Conservation (phyloP, 495 filamentous ascomycete species). For the Trichocladium uniseriatum region DNA sequence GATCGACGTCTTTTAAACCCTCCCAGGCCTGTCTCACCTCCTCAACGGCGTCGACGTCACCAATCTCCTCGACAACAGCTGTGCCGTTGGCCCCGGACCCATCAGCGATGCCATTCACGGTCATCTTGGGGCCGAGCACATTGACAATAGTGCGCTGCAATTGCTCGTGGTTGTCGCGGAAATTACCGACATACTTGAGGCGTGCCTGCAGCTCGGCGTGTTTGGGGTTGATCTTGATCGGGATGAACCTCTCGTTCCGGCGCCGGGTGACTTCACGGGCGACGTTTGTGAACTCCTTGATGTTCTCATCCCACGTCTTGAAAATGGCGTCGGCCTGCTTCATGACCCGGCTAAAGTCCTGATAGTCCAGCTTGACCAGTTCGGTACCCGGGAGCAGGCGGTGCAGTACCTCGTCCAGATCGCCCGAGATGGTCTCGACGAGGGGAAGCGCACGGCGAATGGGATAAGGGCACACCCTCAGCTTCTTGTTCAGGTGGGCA, state of each 20-base stretch:
- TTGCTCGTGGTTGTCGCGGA: slow-evolving; percentile 94
- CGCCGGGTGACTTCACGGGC: slow-evolving; percentile 86
- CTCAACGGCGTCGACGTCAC: slow-evolving; percentile 95
- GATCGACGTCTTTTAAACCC: slow-evolving; percentile 85
- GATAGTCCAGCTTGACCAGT: slow-evolving; percentile 84
- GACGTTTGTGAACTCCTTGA: slow-evolving; percentile 96
- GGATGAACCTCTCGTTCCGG: slow-evolving; percentile 92
- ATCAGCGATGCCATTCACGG: slow-evolving; percentile 41
- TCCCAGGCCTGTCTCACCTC: slow-evolving; percentile 92
- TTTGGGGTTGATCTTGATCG: slow-evolving; percentile 82
- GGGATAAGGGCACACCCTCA: slow-evolving; percentile 89
- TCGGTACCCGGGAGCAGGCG: slow-evolving; percentile 73
- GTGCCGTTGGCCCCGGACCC: slow-evolving; percentile 48
- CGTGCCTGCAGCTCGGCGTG: slow-evolving; percentile 82
- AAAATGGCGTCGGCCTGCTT: slow-evolving; percentile 75
- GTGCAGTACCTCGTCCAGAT: slow-evolving; percentile 80
- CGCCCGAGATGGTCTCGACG: slow-evolving; percentile 95
- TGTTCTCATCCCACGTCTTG: slow-evolving; percentile 84
- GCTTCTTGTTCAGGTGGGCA: slow-evolving; percentile 88
- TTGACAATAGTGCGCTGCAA: slow-evolving; percentile 91
- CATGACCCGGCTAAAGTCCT: slow-evolving; percentile 81
- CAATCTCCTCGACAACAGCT: slow-evolving; percentile 81
- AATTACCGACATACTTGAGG: slow-evolving; percentile 84
- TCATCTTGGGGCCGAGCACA: slow-evolving; percentile 69
- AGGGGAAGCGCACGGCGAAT: slow-evolving; percentile 83